These are phyloP conservation scores for Cercospora sp. DNA, from an alignment of 2,329 filamentous ascomycete genomes.

Conservation along the genomic window DNA sequence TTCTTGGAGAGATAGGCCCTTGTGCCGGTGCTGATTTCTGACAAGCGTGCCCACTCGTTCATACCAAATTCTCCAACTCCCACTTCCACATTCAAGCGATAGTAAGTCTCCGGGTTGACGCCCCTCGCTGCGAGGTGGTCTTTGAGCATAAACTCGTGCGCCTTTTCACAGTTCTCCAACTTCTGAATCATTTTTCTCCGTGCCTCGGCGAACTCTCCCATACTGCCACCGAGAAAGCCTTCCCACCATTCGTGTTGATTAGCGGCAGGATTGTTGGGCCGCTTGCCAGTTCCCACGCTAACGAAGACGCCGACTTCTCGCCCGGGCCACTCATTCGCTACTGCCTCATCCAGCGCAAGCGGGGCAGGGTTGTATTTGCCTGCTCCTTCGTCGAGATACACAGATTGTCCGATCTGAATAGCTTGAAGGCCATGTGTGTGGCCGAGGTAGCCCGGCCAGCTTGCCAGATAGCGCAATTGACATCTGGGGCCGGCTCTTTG, in stretches of 20 bases:
- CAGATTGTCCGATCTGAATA: constrained; percentile 86
- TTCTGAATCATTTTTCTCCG: constrained; percentile 80
- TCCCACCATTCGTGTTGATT: constrained; percentile 84
- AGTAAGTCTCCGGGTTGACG: constrained; percentile 88
- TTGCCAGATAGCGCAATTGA: constrained; percentile 95
- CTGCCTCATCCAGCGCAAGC: constrained; percentile 82
- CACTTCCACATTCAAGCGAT: constrained; percentile 92
- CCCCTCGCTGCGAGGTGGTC: constrained; percentile 71
- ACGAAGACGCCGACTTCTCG: constrained; percentile 89
- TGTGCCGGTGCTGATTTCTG: constrained; percentile 91
- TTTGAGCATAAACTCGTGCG: constrained; percentile 80
- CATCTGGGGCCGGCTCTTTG: constrained; percentile 85
- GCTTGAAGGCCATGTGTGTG: constrained; percentile 91
- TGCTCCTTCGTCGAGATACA: constrained; percentile 89
- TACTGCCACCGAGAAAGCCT: constrained; percentile 67
- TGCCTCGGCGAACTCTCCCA: constrained; percentile 86
- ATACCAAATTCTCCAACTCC: constrained; percentile 97
- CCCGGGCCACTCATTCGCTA: constrained; percentile 91
- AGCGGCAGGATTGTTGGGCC: constrained; percentile 70
- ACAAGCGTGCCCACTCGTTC: constrained; percentile 95
- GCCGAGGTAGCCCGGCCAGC: constrained; percentile 92
- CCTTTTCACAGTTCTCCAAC: constrained; percentile 92
- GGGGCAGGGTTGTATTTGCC: constrained; percentile 92
- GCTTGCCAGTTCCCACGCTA: constrained; percentile 90
- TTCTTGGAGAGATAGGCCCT: constrained; percentile 75